These are phyloP conservation scores for Lindgomyces ingoldianus DNA, from an alignment of 495 filamentous ascomycete species.

Conservation along the genomic window DNA sequence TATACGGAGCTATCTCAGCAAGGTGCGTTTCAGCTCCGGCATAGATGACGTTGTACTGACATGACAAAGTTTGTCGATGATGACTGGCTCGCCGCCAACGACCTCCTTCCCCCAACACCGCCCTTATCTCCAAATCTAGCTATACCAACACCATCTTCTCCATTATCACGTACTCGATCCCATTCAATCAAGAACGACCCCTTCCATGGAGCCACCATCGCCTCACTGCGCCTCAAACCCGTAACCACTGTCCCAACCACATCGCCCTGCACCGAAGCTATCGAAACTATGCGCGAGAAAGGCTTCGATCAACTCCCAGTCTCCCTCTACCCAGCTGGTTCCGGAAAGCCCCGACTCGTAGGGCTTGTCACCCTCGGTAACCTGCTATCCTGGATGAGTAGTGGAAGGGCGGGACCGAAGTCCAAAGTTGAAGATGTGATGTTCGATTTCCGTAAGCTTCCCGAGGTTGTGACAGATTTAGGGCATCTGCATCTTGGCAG, in stretches of 20 bases:
- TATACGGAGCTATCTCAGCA: slow-evolving; percentile 96
- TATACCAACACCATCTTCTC: slow-evolving; percentile 7
- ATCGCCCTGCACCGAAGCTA: slow-evolving; percentile 74
- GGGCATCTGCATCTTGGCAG: slow-evolving; percentile 51
- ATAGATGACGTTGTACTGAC: slow-evolving; percentile 6
- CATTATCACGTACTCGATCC: slow-evolving; percentile 10
- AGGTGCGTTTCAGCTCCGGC: slow-evolving; percentile 51
- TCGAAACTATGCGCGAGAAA: slow-evolving; percentile 96
- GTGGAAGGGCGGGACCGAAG: slow-evolving; percentile 70
- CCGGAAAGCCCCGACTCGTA: slow-evolving; percentile 58
- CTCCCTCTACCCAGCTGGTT: slow-evolving; percentile 61
- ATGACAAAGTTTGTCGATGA: slow-evolving; percentile 81
- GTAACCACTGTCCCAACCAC: slow-evolving; percentile 76
- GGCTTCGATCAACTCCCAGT: slow-evolving; percentile 96
- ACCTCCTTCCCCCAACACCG: slow-evolving; percentile 68
- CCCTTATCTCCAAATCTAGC: slow-evolving; percentile 45
- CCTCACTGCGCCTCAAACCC: slow-evolving; percentile 81
- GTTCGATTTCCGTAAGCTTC: slow-evolving; percentile 87
- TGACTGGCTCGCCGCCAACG: slow-evolving; percentile 95
- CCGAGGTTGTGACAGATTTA: slow-evolving; percentile 85
- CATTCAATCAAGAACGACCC: slow-evolving; percentile 51
- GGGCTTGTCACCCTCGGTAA: slow-evolving; percentile 94
- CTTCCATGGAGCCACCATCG: slow-evolving; percentile 73
- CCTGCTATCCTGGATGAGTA: slow-evolving; percentile 82
- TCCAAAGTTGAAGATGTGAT: slow-evolving; percentile 84